Evolutionary conservation across 1,284 basidiomycete genomes (phyloP).

Genomic region (Austroboletus niveus): DNA sequence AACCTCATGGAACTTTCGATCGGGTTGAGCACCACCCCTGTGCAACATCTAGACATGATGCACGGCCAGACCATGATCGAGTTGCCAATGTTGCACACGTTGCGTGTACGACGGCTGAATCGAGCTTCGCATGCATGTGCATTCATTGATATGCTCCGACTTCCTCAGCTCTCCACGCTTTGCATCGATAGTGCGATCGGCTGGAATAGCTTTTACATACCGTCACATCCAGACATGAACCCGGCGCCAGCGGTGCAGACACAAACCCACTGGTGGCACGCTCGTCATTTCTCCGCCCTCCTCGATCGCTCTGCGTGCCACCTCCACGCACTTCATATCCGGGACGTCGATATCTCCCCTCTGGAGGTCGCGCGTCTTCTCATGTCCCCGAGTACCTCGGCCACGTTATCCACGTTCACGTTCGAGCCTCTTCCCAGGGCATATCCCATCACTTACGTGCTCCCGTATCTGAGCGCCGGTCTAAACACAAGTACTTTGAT

Average conservation of each 20-base stretch:
- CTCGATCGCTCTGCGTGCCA: conserved; percentile 23
- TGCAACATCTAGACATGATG: conserved; percentile 14
- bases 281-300: conserved; percentile 23
- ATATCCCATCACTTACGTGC: conserved; percentile 17
- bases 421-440: conserved; percentile 25
- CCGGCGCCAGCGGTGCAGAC: background rate
- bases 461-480: conserved; percentile 7
- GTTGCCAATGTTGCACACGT: conserved; percentile 21
- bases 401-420: conserved; percentile 20
- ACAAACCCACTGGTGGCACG: conserved; percentile 20
- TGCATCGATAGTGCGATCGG: conserved; percentile 24
- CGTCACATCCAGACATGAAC: conserved; percentile 10
- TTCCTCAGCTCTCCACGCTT: conserved; percentile 22
- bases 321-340: conserved; percentile 19
- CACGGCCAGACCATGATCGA: conserved; percentile 16
- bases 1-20: conserved; percentile 26
- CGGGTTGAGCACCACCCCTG: conserved; percentile 14
- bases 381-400: conserved; percentile 15
- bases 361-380: conserved; percentile 22
- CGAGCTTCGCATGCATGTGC: conserved; percentile 16
- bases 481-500: background rate
- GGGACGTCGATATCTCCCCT: conserved; percentile 23
- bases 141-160: conserved; percentile 17
- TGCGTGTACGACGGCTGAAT: conserved; percentile 24
- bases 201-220: conserved; percentile 13